Conservation (phyloP, 108 stramenopile genomes). For the Aureococcus anophagefferens region DNA sequence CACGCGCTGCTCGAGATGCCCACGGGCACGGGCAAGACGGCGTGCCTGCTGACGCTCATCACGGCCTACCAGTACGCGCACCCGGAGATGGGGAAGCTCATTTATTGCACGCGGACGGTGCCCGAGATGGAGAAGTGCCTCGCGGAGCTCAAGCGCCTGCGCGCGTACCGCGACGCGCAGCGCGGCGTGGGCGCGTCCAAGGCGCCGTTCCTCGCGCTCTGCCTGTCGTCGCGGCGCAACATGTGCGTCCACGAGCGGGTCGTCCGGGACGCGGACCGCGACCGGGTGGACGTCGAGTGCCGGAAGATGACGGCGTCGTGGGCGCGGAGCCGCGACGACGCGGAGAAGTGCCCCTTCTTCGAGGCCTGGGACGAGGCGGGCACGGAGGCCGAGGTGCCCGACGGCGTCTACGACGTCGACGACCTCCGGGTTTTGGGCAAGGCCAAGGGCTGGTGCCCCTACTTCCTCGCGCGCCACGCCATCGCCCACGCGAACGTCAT, state of each 20-base stretch:
- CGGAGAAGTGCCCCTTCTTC: not conserved
- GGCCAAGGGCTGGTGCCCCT: constrained; percentile 88
- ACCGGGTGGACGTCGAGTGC: constrained; percentile 93
- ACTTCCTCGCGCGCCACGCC: constrained; percentile 89
- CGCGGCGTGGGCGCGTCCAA: constrained; percentile 38
- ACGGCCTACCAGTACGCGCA: constrained; percentile 90
- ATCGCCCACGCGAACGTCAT: constrained; percentile 93
- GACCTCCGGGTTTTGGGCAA: constrained; percentile 81
- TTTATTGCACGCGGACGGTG: constrained; percentile 99
- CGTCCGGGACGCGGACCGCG: constrained; percentile 83
- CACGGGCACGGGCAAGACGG: constrained; percentile 83
- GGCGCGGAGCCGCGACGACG: constrained; percentile 67
- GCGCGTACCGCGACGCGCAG: constrained; percentile 69
- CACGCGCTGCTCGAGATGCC: constrained; percentile 98
- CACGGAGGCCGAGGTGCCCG: constrained; percentile 35
- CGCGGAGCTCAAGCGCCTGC: constrained; percentile 87
- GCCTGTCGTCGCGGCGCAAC: constrained; percentile 89
- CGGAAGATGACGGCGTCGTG: constrained; percentile 93
- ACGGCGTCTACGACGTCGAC: constrained; percentile 87
- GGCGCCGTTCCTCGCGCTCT: constrained; percentile 64
- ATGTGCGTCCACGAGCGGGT: constrained; percentile 96
- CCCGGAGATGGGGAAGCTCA: constrained; percentile 85
- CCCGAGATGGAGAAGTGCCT: constrained; percentile 98
- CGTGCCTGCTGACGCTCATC: constrained; percentile 85
- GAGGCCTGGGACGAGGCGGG: constrained; percentile 15